A percentile compares a stretch with the other conserved stretches of the same genome.
phyloP scores from a whole-genome alignment of 106 monocot genomes.

The Cymbidium sinense region DNA sequence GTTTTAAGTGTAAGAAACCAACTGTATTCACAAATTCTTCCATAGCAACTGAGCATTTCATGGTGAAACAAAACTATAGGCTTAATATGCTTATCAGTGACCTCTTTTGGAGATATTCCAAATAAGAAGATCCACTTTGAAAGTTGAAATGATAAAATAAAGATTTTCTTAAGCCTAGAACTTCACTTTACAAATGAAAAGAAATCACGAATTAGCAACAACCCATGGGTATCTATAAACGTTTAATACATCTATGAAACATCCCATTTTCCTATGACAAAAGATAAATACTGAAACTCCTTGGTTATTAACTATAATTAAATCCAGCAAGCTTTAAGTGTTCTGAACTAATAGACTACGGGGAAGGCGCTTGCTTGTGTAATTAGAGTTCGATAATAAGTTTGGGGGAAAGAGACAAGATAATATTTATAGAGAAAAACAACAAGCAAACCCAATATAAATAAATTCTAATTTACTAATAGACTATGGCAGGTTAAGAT shows the following conservation, averaged over 20 bases:
- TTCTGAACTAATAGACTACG: not conserved
- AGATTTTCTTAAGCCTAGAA: not conserved
- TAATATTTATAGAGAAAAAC: too few species aligned
- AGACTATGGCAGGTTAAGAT: too few species aligned
- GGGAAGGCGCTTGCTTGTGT: too few species aligned
- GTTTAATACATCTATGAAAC: not conserved
- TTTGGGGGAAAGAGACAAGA: too few species aligned
- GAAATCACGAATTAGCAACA: not conserved
- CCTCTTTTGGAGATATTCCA: not conserved
- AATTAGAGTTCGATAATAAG: too few species aligned
- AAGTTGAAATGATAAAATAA: not conserved
- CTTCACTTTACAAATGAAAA: not conserved
- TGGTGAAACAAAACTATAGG: not conserved
- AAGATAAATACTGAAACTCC: not conserved
- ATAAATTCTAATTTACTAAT: too few species aligned
- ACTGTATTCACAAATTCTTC: not conserved
- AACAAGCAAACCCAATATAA: too few species aligned
- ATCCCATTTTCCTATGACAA: not conserved
- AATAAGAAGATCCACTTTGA: not conserved
- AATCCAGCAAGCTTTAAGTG: not conserved
- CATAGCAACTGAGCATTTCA: not conserved
- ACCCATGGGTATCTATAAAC: not conserved
- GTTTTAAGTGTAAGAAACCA: not conserved
- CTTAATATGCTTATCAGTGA: not conserved
- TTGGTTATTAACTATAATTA: not conserved